These are phyloP conservation scores for Agrocybe chaxingu DNA, from an alignment of 768 basidiomycete genomes.

Conservation along the genomic window DNA sequence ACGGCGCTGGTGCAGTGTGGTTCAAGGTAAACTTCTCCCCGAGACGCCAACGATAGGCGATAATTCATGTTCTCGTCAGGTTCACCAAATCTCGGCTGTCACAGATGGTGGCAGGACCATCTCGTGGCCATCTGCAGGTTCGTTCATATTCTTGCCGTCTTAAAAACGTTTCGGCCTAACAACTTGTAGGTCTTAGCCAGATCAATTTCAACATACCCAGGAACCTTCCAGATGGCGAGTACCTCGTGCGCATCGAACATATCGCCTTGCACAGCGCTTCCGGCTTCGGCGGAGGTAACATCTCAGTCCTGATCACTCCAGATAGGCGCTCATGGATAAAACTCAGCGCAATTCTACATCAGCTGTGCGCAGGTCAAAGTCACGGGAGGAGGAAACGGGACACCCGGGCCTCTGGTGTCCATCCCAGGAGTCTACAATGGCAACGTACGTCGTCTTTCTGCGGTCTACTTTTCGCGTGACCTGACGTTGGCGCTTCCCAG, in stretches of 20 bases:
- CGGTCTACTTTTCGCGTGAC: no score
- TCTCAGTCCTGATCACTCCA: slow-evolving; percentile 9
- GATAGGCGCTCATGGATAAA: neutral
- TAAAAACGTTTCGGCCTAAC: no score
- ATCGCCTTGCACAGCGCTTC: slow-evolving; percentile 40
- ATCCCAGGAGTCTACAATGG: slow-evolving; percentile 21
- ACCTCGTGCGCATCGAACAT: slow-evolving; percentile 38
- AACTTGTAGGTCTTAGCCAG: neutral
- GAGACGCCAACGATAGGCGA: neutral
- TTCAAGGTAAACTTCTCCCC: slow-evolving; percentile 32
- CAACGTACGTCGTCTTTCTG: slow-evolving; percentile 2
- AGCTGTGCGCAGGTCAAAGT: slow-evolving; percentile 39
- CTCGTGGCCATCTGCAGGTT: slow-evolving; percentile 41
- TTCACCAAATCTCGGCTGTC: slow-evolving; percentile 35
- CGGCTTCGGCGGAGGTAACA: slow-evolving; percentile 36
- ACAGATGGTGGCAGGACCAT: slow-evolving; percentile 45
- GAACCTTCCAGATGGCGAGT: slow-evolving; percentile 36
- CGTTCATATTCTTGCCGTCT: neutral
- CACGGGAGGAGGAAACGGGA: slow-evolving; percentile 31
- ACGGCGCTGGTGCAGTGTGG: slow-evolving; percentile 45
- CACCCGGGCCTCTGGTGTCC: slow-evolving; percentile 18
- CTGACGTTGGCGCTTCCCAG: no score
- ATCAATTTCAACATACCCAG: slow-evolving; percentile 37
- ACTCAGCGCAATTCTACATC: slow-evolving; percentile 30
- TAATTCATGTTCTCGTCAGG: neutral